Percentiles rank a stretch among this genome's conserved stretches.
phyloP scores from a whole-genome alignment of 495 filamentous ascomycete species.

The Aspergillus mulundensis region DNA sequence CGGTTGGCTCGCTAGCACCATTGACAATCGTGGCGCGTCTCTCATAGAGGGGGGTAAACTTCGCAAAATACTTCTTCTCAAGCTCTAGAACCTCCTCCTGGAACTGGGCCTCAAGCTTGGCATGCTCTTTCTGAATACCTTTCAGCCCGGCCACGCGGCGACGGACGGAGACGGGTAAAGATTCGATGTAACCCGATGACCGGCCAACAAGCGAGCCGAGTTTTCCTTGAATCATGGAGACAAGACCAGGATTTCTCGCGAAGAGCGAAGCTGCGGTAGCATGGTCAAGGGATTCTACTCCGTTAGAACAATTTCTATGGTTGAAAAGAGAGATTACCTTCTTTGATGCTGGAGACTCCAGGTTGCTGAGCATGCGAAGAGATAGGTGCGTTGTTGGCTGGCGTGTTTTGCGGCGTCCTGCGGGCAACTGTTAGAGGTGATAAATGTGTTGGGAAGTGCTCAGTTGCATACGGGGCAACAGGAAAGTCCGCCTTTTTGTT shows the following conservation, averaged over 20 bases:
- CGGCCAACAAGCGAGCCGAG: slow-evolving; percentile 88
- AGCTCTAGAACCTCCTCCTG: slow-evolving; percentile 96
- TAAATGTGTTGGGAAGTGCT: not conserved
- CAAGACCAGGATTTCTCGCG: slow-evolving; percentile 86
- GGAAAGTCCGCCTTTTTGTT: slow-evolving; percentile 82
- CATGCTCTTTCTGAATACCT: slow-evolving; percentile 97
- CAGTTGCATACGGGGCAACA: slow-evolving; percentile 72
- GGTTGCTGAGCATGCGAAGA: slow-evolving; percentile 96
- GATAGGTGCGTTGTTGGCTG: slow-evolving; percentile 91
- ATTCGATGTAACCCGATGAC: slow-evolving; percentile 97
- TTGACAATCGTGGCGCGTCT: slow-evolving; percentile 93
- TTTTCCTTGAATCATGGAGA: slow-evolving; percentile 96
- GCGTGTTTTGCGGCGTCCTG: slow-evolving; percentile 95
- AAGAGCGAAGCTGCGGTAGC: slow-evolving; percentile 85
- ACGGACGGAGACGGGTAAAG: slow-evolving; percentile 80
- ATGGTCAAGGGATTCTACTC: slow-evolving; percentile 81
- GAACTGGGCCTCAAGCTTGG: slow-evolving; percentile 95
- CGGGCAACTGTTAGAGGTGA: slow-evolving; percentile 25
- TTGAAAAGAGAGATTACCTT: slow-evolving; percentile 60
- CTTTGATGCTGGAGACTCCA: slow-evolving; percentile 90
- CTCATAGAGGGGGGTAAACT: slow-evolving; percentile 96
- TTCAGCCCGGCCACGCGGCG: slow-evolving; percentile 92
- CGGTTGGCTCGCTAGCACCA: slow-evolving; percentile 78
- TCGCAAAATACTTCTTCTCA: slow-evolving; percentile 98
- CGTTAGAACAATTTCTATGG: not conserved